A percentile compares a stretch with the other conserved stretches of the same genome.
Conservation (phyloP, 31 red algal genomes). For the Odonthalia washingtoniensis region DNA sequence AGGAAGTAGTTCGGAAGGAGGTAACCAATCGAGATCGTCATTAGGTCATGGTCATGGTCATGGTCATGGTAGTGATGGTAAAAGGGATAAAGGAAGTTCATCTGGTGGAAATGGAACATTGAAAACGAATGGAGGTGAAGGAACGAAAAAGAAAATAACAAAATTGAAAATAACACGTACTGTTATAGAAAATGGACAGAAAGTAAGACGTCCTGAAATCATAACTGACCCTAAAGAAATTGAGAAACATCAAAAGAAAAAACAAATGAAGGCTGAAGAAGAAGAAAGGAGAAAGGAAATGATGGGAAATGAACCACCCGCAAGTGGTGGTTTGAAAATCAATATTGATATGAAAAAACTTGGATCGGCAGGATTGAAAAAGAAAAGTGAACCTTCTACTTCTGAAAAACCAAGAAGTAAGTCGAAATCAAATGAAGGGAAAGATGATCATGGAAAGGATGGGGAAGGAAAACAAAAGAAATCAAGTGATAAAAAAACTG, state of each 20-base stretch:
- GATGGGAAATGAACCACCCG: neutral
- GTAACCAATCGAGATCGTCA: too few relatives aligned
- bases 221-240: conserved; percentile 77
- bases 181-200: conserved; percentile 59
- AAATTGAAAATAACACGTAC: conserved; percentile 68
- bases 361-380: neutral
- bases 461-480: conserved; percentile 16
- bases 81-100: too few relatives aligned
- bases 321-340: conserved; percentile 66
- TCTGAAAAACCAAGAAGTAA: conserved; percentile 21
- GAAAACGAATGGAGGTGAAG: too few relatives aligned
- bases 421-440: neutral
- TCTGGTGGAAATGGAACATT: conserved; percentile 19
- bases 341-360: conserved; percentile 71
- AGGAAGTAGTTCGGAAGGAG: too few relatives aligned
- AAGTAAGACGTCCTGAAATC: conserved; percentile 34
- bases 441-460: neutral
- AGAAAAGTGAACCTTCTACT: neutral
- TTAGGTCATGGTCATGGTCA: too few relatives aligned
- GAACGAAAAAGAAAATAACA: conserved; percentile 65
- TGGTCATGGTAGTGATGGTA: too few relatives aligned
- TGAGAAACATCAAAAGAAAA: conserved; percentile 25
- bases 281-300: conserved; percentile 41
- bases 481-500: conserved; percentile 37
- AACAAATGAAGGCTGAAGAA: conserved; percentile 21